Percentiles rank a stretch among this genome's conserved stretches.
Conservation (phyloP, 495 filamentous ascomycete species). For the Trichocladium antarcticum region DNA sequence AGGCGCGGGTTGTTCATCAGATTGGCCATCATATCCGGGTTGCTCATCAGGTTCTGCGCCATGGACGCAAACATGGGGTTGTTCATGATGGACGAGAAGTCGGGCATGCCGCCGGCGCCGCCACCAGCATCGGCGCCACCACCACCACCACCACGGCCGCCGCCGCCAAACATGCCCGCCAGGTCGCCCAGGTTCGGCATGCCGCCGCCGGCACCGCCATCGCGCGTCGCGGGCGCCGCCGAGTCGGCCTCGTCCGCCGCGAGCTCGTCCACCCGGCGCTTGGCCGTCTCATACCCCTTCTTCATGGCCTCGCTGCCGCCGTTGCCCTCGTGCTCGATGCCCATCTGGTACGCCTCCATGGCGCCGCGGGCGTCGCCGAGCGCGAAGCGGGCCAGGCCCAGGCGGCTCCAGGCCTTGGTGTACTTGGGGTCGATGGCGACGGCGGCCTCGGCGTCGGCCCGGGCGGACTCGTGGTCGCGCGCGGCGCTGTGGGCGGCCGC, state of each 20-base stretch:
- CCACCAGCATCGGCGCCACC: conserved; percentile 41
- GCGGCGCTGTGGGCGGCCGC: conserved; percentile 80
- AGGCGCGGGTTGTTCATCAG: conserved; percentile 90
- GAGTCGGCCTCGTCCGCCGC: conserved; percentile 37
- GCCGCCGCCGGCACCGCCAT: conserved; percentile 26
- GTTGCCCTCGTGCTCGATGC: conserved; percentile 87
- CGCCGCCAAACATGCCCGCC: conserved; percentile 56
- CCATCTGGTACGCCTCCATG: conserved; percentile 89
- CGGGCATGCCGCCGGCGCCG: conserved; percentile 66
- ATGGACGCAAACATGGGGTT: conserved; percentile 96
- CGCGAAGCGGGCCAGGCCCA: conserved; percentile 83
- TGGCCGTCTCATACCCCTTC: conserved; percentile 86
- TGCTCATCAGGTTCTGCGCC: conserved; percentile 94
- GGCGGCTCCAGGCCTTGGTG: conserved; percentile 88
- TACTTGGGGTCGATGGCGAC: conserved; percentile 78
- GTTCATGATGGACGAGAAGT: conserved; percentile 73
- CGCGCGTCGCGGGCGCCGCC: conserved; percentile 27
- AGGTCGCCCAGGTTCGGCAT: conserved; percentile 42
- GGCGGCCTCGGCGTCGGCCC: conserved; percentile 77
- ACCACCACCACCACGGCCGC: too few species aligned
- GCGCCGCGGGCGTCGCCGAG: conserved; percentile 78
- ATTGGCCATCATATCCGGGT: conserved; percentile 79
- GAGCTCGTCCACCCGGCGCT: conserved; percentile 66
- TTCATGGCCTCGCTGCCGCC: conserved; percentile 84
- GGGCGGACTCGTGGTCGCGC: conserved; percentile 69